Conservation (phyloP, 2,329 filamentous ascomycete genomes). For the Tolypocladium album region DNA sequence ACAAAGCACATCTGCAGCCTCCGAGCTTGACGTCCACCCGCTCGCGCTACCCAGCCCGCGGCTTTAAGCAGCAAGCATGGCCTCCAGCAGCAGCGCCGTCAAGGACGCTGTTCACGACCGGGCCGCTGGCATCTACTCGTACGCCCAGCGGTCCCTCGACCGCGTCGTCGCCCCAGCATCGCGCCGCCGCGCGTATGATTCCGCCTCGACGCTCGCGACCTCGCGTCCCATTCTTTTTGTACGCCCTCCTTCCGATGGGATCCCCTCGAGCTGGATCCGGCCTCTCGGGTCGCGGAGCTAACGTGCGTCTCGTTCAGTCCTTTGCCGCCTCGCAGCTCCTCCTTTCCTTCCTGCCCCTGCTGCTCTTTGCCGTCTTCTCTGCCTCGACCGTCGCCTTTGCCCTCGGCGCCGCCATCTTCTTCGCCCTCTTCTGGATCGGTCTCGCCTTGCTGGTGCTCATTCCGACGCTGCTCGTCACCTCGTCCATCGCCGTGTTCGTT, state of each 20-base stretch:
- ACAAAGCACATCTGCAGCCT: not conserved
- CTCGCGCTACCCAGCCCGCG: not conserved
- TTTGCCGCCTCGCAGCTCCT: constrained; percentile 56
- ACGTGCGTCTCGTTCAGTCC: constrained; percentile 32
- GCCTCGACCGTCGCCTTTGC: constrained; percentile 52
- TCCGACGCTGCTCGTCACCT: constrained; percentile 57
- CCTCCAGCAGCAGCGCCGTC: constrained; percentile 4
- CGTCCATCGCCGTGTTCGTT: constrained; percentile 47
- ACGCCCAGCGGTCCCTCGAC: constrained; percentile 33
- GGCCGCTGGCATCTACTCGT: constrained; percentile 25
- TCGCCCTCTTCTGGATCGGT: constrained; percentile 57
- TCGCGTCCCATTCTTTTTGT: constrained; percentile 62
- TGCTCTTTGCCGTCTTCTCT: constrained; percentile 58
- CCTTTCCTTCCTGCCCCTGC: constrained; percentile 55
- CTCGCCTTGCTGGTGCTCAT: constrained; percentile 57
- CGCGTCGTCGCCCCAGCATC: constrained; percentile 48
- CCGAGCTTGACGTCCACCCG: not conserved
- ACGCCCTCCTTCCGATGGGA: constrained; percentile 16
- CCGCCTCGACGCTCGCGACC: constrained; percentile 43
- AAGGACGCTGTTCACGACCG: constrained; percentile 17
- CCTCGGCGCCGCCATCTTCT: constrained; percentile 49
- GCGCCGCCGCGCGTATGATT: constrained; percentile 44
- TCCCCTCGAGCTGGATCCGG: not conserved
- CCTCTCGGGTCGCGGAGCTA: not conserved
- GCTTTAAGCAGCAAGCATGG: not conserved